phyloP scores from a whole-genome alignment of 1,284 basidiomycete species.

The Malassezia obtusa region DNA sequence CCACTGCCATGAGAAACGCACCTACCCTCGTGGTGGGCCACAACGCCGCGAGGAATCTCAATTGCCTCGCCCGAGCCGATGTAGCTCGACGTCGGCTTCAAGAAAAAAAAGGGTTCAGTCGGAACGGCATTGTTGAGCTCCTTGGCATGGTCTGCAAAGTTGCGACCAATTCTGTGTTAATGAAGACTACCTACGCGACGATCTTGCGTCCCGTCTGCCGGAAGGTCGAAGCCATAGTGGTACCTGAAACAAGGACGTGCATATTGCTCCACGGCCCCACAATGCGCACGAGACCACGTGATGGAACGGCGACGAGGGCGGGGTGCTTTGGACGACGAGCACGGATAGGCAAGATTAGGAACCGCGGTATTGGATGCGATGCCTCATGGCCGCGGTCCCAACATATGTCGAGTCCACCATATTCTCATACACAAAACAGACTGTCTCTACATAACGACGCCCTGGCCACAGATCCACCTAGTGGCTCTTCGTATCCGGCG shows the following conservation, averaged over 20 bases:
- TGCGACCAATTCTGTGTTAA: slow-evolving; percentile 46
- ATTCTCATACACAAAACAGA: too few species aligned
- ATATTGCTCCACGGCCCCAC: background rate
- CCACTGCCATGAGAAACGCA: slow-evolving; percentile 64
- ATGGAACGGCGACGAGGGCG: background rate
- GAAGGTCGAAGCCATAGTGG: slow-evolving; percentile 28
- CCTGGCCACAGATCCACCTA: background rate
- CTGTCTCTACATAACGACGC: too few species aligned
- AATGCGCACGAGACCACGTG: background rate
- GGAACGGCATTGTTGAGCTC: slow-evolving; percentile 83
- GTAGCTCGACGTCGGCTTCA: slow-evolving; percentile 90
- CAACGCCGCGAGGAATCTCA: slow-evolving; percentile 74
- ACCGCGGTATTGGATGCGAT: too few species aligned
- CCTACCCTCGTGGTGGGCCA: slow-evolving; percentile 81
- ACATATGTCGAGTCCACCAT: too few species aligned
- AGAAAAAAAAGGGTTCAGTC: slow-evolving; percentile 94
- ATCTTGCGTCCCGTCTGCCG: slow-evolving; percentile 52
- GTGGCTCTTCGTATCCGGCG: background rate
- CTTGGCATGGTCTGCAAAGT: slow-evolving; percentile 67
- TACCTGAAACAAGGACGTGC: background rate
- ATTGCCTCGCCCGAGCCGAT: slow-evolving; percentile 63
- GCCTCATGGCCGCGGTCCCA: too few species aligned
- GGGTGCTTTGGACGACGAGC: too few species aligned
- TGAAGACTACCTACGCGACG: slow-evolving; percentile 59
- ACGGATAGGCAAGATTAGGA: too few species aligned